Evolutionary conservation across 2,329 filamentous ascomycete genomes (phyloP).

Genomic region (Aureobasidium melanogenum): DNA sequence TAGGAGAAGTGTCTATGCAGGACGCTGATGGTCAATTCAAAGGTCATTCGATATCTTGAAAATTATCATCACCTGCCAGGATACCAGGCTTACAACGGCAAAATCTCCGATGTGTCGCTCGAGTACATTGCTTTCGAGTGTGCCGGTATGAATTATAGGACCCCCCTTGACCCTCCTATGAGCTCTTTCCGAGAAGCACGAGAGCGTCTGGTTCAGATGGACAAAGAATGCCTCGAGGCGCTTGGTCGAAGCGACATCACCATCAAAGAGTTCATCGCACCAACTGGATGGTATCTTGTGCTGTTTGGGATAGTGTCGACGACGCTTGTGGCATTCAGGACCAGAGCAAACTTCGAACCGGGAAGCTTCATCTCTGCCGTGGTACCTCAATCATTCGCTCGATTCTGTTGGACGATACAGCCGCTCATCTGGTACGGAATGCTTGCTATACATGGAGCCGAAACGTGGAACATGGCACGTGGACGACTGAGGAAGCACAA

Average conservation of each 20-base stretch:
- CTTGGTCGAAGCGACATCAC: conserved; percentile 53
- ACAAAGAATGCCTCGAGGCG: conserved; percentile 47
- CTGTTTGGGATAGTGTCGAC: conserved; percentile 48
- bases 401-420: conserved; percentile 51
- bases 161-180: conserved; percentile 65
- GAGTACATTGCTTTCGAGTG: conserved; percentile 52
- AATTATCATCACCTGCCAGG: conserved; percentile 56
- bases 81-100: conserved; percentile 47
- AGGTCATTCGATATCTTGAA: conserved; percentile 65
- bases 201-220: conserved; percentile 64
- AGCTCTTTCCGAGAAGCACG: conserved; percentile 58
- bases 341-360: conserved; percentile 44
- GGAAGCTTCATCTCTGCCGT: conserved; percentile 33
- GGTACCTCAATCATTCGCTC: conserved; percentile 48
- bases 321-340: conserved; percentile 45
- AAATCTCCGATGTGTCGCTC: conserved; percentile 58
- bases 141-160: conserved; percentile 39
- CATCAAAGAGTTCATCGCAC: conserved; percentile 44
- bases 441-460: conserved; percentile 54
- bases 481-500: conserved; percentile 42
- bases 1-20: background rate
- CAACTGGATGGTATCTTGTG: conserved; percentile 42
- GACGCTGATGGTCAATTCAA: background rate
- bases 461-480: conserved; percentile 44
- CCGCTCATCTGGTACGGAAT: conserved; percentile 51